Conservation (phyloP, 2,329 filamentous ascomycete genomes). For the Fusarium ramigenum region DNA sequence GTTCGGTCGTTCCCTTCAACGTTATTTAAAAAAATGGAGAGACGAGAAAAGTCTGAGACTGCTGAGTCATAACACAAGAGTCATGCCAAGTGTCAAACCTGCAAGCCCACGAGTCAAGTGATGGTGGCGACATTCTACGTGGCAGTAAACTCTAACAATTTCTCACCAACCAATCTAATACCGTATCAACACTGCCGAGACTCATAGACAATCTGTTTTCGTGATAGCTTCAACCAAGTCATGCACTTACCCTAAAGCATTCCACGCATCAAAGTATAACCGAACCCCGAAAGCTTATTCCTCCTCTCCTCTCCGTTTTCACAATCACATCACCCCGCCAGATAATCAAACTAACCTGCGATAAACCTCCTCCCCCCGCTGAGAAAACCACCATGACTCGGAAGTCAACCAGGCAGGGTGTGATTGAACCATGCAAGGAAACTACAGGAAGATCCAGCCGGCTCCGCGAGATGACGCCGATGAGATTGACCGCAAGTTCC, state of each 20-base stretch:
- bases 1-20: not conserved
- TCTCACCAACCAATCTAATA: not conserved
- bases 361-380: not conserved
- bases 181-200: not conserved
- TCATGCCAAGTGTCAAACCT: not conserved
- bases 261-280: not conserved
- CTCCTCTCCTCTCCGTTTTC: not conserved
- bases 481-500: not conserved
- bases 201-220: not conserved
- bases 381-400: not conserved
- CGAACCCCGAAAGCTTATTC: not conserved
- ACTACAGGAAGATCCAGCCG: slow-evolving; percentile 4
- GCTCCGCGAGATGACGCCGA: not conserved
- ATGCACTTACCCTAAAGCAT: not conserved
- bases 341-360: not conserved
- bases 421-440: not conserved
- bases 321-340: not conserved
- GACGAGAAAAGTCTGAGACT: not conserved
- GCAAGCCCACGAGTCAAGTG: not conserved
- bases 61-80: not conserved
- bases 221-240: not conserved
- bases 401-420: not conserved
- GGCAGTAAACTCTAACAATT: not conserved
- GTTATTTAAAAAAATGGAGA: not conserved
- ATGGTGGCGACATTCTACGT: not conserved